Percentiles rank a stretch among this genome's conserved stretches.
Conservation (phyloP, 768 basidiomycete genomes). For the Thelephora ganbajun region DNA sequence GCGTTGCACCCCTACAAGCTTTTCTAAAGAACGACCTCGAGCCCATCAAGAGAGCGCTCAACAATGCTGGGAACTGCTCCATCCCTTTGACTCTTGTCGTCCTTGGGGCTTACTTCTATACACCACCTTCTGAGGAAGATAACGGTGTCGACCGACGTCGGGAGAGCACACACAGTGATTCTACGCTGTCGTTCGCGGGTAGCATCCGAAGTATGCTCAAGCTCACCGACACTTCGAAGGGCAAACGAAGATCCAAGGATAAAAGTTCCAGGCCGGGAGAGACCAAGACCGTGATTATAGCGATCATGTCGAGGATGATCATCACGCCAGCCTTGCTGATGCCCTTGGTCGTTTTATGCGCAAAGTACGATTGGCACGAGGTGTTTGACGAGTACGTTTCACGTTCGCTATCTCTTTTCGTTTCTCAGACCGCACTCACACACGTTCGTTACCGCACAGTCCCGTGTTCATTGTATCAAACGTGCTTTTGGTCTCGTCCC, state of each 20-base stretch:
- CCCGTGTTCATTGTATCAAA: slow-evolving; percentile 82
- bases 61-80: slow-evolving; percentile 57
- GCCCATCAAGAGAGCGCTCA: slow-evolving; percentile 56
- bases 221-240: slow-evolving; percentile 12
- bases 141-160: not conserved
- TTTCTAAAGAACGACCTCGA: slow-evolving; percentile 47
- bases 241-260: slow-evolving; percentile 7
- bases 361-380: slow-evolving; percentile 39
- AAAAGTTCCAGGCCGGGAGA: slow-evolving; percentile 38
- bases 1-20: slow-evolving; percentile 62
- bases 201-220: slow-evolving; percentile 30
- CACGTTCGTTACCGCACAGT: slow-evolving; percentile 23
- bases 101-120: slow-evolving; percentile 85
- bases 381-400: slow-evolving; percentile 65
- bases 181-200: slow-evolving; percentile 23
- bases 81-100: slow-evolving; percentile 86
- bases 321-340: slow-evolving; percentile 67
- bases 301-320: slow-evolving; percentile 78
- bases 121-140: slow-evolving; percentile 15
- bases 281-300: slow-evolving; percentile 69
- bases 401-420: not conserved
- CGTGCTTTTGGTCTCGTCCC: slow-evolving; percentile 69
- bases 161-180: not conserved
- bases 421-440: slow-evolving; percentile 1
- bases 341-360: slow-evolving; percentile 57